These are phyloP conservation scores for Melianthus villosus DNA, from an alignment of 441 rosid species.

Conservation along the genomic window DNA sequence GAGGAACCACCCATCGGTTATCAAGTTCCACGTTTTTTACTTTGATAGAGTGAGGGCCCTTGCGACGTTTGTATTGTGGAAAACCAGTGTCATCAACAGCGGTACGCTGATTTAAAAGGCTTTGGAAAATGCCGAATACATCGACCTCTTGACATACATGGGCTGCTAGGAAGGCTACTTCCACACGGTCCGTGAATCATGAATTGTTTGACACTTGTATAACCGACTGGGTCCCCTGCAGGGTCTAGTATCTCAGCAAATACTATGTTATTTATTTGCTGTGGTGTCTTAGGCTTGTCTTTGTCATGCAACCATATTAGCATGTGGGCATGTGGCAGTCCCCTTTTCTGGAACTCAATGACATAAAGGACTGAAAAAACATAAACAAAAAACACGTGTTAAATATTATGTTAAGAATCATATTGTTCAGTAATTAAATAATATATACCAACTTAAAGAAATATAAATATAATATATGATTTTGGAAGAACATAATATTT, in stretches of 20 bases:
- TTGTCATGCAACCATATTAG: neutral
- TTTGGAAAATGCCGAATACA: slow-evolving; percentile 2
- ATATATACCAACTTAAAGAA: neutral
- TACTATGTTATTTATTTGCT: neutral
- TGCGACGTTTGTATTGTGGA: neutral
- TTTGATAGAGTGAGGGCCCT: neutral
- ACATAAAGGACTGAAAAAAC: neutral
- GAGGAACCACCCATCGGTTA: slow-evolving; percentile 6
- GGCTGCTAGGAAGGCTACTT: neutral
- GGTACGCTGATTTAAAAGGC: neutral
- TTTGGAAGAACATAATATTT: no score
- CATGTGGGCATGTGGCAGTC: slow-evolving; percentile 9
- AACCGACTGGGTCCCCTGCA: neutral
- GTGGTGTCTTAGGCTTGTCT: neutral
- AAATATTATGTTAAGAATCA: neutral
- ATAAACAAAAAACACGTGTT: no score
- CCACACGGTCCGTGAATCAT: slow-evolving; percentile 13
- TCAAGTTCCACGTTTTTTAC: neutral
- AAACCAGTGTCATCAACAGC: neutral
- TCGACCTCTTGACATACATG: neutral
- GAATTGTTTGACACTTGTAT: neutral
- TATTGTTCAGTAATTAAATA: neutral
- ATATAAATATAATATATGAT: no score
- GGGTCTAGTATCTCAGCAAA: neutral
- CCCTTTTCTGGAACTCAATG: slow-evolving; percentile 7